phyloP scores from a whole-genome alignment of 164 flowering plant species.

The Warburgia ugandensis region DNA sequence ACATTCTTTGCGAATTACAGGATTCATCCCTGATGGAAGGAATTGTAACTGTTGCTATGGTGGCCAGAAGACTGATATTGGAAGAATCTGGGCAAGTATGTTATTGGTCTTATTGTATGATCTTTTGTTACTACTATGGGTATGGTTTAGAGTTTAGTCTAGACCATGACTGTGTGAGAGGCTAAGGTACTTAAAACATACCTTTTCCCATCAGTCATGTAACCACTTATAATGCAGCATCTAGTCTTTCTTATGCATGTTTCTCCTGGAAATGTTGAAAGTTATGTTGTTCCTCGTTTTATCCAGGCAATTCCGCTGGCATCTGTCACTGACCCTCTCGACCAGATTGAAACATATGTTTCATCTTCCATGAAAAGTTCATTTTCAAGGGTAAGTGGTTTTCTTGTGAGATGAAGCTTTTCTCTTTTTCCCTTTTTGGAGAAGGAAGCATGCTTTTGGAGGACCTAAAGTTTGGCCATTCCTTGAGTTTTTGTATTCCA shows the following conservation, averaged over 20 bases:
- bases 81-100: constrained; percentile 75
- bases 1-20: constrained; percentile 22
- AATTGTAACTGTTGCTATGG: constrained; percentile 60
- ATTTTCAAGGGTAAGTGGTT: constrained; percentile 64
- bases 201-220: too few relatives aligned
- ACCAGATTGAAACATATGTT: constrained; percentile 74
- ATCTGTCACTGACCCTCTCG: constrained; percentile 45
- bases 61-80: constrained; percentile 56
- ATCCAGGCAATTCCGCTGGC: constrained; percentile 44
- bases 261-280: background rate
- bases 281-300: background rate
- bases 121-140: background rate
- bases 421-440: background rate
- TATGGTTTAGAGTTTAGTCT: too few relatives aligned
- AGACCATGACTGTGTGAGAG: too few relatives aligned
- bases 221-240: too few relatives aligned
- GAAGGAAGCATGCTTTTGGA: background rate
- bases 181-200: too few relatives aligned
- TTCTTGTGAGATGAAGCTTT: background rate
- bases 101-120: background rate
- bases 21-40: constrained; percentile 57
- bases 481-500: too few relatives aligned
- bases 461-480: too few relatives aligned
- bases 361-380: constrained; percentile 65
- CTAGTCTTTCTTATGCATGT: too few relatives aligned